Percentiles rank a stretch among this genome's conserved stretches.
phyloP scores from a whole-genome alignment of 148 eudicot species.

The Chenopodium suecicum region DNA sequence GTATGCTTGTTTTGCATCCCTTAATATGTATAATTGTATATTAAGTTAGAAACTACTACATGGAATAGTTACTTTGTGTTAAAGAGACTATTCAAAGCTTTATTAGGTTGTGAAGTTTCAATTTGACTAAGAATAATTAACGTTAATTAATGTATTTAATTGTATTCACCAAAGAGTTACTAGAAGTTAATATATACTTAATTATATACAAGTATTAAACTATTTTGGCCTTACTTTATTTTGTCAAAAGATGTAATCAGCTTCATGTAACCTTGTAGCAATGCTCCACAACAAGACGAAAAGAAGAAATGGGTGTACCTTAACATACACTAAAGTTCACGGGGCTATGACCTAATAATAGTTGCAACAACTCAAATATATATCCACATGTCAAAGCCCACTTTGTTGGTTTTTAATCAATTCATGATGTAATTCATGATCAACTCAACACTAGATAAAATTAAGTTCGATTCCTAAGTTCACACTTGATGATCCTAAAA shows the following conservation, averaged over 20 bases:
- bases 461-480: neutral
- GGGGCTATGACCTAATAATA: conserved; percentile 10
- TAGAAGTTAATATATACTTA: neutral
- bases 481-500: neutral
- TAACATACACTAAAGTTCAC: neutral
- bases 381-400: conserved; percentile 15
- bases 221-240: neutral
- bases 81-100: neutral
- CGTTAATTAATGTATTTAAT: neutral
- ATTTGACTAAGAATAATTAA: conserved; percentile 6
- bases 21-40: neutral
- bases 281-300: no score
- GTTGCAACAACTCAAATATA: conserved; percentile 13
- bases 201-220: neutral
- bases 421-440: neutral
- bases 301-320: neutral
- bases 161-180: neutral
- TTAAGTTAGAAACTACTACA: neutral
- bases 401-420: neutral
- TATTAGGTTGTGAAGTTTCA: neutral
- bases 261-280: no score
- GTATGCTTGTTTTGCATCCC: neutral
- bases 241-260: neutral
- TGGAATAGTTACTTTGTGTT: neutral
- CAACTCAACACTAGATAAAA: neutral